Evolutionary conservation across 257 asterid species (phyloP), one percentile per base, ranked within the genome.

Genomic region (Solanum chmielewskii): DNA sequence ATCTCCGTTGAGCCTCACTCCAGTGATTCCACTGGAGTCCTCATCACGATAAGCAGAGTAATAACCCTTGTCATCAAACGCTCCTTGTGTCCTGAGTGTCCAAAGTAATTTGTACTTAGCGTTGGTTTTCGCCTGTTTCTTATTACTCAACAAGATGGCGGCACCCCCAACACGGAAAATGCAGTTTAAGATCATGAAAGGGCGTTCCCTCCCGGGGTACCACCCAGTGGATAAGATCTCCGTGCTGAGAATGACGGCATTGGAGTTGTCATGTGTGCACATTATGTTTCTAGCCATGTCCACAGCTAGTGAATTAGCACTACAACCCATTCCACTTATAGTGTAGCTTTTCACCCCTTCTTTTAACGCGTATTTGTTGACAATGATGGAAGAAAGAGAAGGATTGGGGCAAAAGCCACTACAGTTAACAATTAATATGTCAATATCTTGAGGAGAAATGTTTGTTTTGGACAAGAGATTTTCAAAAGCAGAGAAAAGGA

Each of bases 361-460:
- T 66, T 94, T 91, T 93, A 96, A 87, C 8, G 86, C 31, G 74
- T 73, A 94, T 21, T 86, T 83, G 90, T 91, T 93, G 68, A 94
- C 64, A 4, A 96, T 75, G 33, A 94, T 90, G 52, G 97, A 89
- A 1, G 98, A 89, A 16, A 96, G 98, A 0, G 98, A 95, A 0
- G 99, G 99, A 21, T 87, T 21, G 0, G 99, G 98, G 88, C 98
- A 95, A 85, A 95, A 96, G 5, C 98, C 98, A 64, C 99, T 96
- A 92, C 98, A 96, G 89, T 96, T 96, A 47, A 95, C 98, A 20
- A 96, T 94, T 15, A 96, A 92, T 12, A 93, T 41, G 81, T 96
- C 98, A 74, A 96, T 91, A 1, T 95, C 95, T 0, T 62, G 2
- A 0, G 97, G 92, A 0, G 90, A 56, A 9, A 89, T 87, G 11